These are phyloP conservation scores for Blastobotrys raffinosifermentans DNA, from an alignment of 1,139 yeast genomes.

Conservation along the genomic window DNA sequence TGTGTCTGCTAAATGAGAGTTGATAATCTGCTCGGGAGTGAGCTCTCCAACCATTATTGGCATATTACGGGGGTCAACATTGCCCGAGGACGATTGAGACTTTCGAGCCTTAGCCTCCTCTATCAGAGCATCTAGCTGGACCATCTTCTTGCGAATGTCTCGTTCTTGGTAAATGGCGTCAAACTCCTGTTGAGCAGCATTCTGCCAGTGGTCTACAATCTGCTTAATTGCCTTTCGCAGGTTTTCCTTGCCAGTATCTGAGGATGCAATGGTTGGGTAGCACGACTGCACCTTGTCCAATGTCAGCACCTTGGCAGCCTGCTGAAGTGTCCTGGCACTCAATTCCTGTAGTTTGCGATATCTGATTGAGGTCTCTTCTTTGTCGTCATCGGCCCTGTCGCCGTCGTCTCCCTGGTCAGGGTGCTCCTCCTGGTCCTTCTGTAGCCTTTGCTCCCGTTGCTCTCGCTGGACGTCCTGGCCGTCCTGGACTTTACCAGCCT, in stretches of 20 bases:
- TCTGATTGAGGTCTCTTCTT: constrained; percentile 35
- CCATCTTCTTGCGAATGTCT: constrained; percentile 48
- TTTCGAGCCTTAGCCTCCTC: constrained; percentile 43
- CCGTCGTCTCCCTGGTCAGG: no score
- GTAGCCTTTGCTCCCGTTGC: no score
- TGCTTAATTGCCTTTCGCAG: constrained; percentile 57
- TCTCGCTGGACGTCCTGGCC: no score
- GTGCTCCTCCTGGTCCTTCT: no score
- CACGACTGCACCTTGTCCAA: constrained; percentile 58
- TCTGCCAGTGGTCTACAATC: constrained; percentile 55
- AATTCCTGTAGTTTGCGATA: constrained; percentile 51
- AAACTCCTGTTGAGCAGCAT: constrained; percentile 56
- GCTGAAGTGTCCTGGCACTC: constrained; percentile 60
- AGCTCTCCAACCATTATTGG: constrained; percentile 27
- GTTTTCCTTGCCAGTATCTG: constrained; percentile 43
- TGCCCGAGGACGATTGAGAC: constrained; percentile 12
- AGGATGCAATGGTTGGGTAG: constrained; percentile 53
- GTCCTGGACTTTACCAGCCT: not conserved
- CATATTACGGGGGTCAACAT: constrained; percentile 15
- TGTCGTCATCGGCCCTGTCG: no score
- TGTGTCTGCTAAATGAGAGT: constrained; percentile 26
- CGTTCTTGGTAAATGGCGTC: constrained; percentile 61
- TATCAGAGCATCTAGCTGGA: constrained; percentile 62
- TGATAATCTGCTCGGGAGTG: constrained; percentile 29
- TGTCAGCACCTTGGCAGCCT: constrained; percentile 56